phyloP scores from a whole-genome alignment of 2,329 filamentous ascomycete genomes.

The Rutstroemia sp. region DNA sequence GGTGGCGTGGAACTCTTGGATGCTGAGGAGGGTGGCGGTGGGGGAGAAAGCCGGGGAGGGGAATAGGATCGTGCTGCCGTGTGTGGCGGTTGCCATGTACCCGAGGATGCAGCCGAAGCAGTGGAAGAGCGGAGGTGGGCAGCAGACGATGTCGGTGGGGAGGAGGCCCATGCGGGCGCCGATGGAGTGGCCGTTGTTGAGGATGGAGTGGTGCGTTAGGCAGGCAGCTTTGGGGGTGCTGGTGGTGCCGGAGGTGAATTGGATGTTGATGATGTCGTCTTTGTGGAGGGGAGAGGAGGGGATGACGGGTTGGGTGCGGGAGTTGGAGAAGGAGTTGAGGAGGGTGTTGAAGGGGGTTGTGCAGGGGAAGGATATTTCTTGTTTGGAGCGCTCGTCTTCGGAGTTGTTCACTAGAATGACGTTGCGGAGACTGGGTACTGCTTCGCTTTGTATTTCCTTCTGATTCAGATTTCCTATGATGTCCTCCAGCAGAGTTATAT shows the following conservation, averaged over 20 bases:
- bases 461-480: slow-evolving; percentile 36
- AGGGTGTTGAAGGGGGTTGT: slow-evolving; percentile 33
- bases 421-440: slow-evolving; percentile 60
- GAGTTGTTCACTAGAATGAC: slow-evolving; percentile 79
- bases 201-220: slow-evolving; percentile 74
- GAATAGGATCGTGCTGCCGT: slow-evolving; percentile 75
- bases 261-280: slow-evolving; percentile 81
- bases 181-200: slow-evolving; percentile 88
- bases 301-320: slow-evolving; percentile 30
- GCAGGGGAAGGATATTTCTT: slow-evolving; percentile 29
- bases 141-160: slow-evolving; percentile 67
- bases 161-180: slow-evolving; percentile 78
- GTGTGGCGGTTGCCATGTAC: slow-evolving; percentile 92
- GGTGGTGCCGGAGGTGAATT: slow-evolving; percentile 96
- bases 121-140: slow-evolving; percentile 78
- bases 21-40: slow-evolving; percentile 41
- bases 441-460: slow-evolving; percentile 35
- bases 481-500: slow-evolving; percentile 48
- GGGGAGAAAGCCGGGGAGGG: slow-evolving; percentile 84
- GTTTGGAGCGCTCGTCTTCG: slow-evolving; percentile 28
- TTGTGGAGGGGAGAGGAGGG: slow-evolving; percentile 44
- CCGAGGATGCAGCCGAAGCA: slow-evolving; percentile 69
- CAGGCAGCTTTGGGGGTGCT: slow-evolving; percentile 86
- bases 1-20: slow-evolving; percentile 42
- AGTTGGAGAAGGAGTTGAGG: slow-evolving; percentile 12